These are phyloP conservation scores for Talaromyces wortmannii DNA, from an alignment of 495 filamentous ascomycete genomes.

Conservation along the genomic window DNA sequence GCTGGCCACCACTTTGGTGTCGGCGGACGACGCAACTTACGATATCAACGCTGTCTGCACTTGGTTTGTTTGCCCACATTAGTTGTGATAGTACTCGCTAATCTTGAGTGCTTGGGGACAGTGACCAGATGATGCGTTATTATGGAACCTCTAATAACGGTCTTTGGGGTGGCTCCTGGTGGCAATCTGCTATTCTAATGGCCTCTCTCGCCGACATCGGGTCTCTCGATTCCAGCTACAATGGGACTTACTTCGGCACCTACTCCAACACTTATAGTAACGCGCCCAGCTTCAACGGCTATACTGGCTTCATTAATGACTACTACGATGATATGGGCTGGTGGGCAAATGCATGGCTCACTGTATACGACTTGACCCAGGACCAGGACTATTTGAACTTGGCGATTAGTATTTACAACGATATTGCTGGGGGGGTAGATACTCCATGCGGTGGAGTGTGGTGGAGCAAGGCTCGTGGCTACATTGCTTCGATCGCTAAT, in stretches of 20 bases:
- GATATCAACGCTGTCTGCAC: neutral
- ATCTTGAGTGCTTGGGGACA: neutral
- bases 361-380: constrained; percentile 45
- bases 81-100: neutral
- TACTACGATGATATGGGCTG: constrained; percentile 61
- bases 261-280: neutral
- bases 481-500: constrained; percentile 43
- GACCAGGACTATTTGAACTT: constrained; percentile 38
- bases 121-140: neutral
- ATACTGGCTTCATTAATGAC: neutral
- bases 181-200: neutral
- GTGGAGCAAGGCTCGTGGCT: constrained; percentile 52
- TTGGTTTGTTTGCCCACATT: neutral
- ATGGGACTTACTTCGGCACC: neutral
- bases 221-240: neutral
- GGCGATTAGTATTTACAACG: constrained; percentile 47
- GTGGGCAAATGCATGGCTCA: constrained; percentile 57
- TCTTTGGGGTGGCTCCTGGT: neutral
- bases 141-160: neutral
- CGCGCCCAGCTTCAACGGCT: neutral
- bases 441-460: constrained; percentile 54
- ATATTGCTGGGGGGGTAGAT: constrained; percentile 47
- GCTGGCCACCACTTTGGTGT: neutral
- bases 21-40: neutral
- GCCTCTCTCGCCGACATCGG: neutral